Conservation (phyloP, 139 green algal species). For the Chlamydomonas applanata region DNA sequence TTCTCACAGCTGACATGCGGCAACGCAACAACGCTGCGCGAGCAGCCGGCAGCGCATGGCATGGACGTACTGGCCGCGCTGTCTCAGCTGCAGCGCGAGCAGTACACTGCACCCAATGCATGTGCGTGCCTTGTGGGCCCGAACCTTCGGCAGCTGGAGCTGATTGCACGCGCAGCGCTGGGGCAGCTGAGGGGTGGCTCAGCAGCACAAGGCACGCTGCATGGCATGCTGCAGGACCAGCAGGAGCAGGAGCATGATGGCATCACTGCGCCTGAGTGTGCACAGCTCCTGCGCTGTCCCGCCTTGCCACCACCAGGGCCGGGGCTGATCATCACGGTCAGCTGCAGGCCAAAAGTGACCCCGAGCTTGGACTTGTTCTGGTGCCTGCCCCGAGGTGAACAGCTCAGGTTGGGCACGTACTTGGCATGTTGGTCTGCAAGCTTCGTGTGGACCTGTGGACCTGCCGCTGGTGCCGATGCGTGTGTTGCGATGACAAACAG, state of each 20-base stretch:
- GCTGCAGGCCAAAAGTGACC: too few relatives aligned
- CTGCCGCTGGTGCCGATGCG: too few relatives aligned
- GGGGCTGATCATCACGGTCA: too few relatives aligned
- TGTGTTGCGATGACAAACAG: too few relatives aligned
- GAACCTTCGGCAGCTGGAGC: conserved; percentile 5
- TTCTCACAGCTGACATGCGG: conserved; percentile 41
- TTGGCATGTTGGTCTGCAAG: too few relatives aligned
- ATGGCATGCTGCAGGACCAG: background rate
- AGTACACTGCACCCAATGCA: conserved; percentile 15
- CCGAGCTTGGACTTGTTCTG: too few relatives aligned
- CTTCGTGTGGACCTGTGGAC: too few relatives aligned
- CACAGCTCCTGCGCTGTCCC: background rate
- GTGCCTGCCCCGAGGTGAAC: too few relatives aligned
- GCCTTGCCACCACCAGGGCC: too few relatives aligned
- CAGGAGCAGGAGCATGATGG: background rate
- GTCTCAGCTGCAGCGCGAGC: conserved; percentile 33
- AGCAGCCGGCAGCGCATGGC: conserved; percentile 24
- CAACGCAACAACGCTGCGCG: conserved; percentile 38
- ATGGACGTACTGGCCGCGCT: conserved; percentile 25
- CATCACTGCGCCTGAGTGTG: too few relatives aligned
- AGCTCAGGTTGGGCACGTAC: too few relatives aligned
- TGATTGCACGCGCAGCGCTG: conserved; percentile 33
- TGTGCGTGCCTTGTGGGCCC: background rate
- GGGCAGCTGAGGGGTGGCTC: conserved; percentile 23
- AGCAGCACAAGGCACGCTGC: background rate